Conservation (phyloP, 805 yeast genomes). For the Huiozyma sinensis region DNA sequence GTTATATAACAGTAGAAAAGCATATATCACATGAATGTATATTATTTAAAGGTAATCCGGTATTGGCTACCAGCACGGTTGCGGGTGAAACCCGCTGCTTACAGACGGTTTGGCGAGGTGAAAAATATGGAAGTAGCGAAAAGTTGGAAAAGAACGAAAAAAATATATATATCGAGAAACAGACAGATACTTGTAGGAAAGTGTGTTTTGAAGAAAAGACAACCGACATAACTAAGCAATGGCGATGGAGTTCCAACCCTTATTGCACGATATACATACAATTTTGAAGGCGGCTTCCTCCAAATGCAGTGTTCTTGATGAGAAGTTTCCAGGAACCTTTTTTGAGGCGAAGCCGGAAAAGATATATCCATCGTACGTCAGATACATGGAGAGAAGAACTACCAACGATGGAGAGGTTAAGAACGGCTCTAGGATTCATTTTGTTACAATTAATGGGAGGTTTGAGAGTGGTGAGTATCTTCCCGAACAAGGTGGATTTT, state of each 20-base stretch:
- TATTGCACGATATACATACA: slow-evolving; percentile 12
- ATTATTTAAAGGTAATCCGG: too few relatives aligned
- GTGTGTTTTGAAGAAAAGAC: neutral
- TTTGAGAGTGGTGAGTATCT: slow-evolving; percentile 32
- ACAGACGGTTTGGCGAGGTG: too few relatives aligned
- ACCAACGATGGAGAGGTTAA: slow-evolving; percentile 13
- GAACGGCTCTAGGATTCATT: slow-evolving; percentile 16
- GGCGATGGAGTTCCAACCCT: neutral
- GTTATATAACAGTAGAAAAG: too few relatives aligned
- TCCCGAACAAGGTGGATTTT: slow-evolving; percentile 32
- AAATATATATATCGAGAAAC: too few relatives aligned
- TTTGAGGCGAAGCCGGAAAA: slow-evolving; percentile 35
- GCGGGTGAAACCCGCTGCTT: too few relatives aligned
- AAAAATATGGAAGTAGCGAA: too few relatives aligned
- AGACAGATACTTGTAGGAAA: neutral
- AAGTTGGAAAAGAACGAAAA: too few relatives aligned
- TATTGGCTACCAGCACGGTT: too few relatives aligned
- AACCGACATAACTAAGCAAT: neutral
- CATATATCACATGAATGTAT: too few relatives aligned
- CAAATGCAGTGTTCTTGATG: slow-evolving; percentile 24
- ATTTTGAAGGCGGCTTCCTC: slow-evolving; percentile 24
- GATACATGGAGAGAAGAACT: slow-evolving; percentile 25
- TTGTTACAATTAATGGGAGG: slow-evolving; percentile 36
- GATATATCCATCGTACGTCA: slow-evolving; percentile 34
- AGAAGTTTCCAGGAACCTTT: slow-evolving; percentile 37